A percentile compares a stretch with the other conserved stretches of the same genome.
phyloP scores from a whole-genome alignment of 1,284 basidiomycete species.

The Boletellus deceptivus region DNA sequence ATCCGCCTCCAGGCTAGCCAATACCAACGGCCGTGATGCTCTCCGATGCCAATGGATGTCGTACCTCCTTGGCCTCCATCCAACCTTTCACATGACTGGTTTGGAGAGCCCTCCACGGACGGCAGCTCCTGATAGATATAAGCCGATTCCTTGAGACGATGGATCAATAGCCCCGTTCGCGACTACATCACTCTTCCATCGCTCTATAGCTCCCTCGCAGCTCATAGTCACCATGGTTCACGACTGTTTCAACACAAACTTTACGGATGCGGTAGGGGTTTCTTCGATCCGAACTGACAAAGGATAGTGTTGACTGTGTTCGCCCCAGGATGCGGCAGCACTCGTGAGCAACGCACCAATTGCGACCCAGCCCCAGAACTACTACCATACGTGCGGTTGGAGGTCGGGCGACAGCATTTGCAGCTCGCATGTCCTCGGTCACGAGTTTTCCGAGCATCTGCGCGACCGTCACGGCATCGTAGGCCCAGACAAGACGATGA shows the following conservation, averaged over 20 bases:
- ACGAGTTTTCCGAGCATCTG: slow-evolving; percentile 26
- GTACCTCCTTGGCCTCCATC: slow-evolving; percentile 17
- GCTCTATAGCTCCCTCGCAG: background rate
- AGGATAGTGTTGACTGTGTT: slow-evolving; percentile 3
- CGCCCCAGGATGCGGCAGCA: slow-evolving; percentile 7
- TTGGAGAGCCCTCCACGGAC: slow-evolving; percentile 25
- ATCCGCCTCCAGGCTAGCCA: slow-evolving; percentile 11
- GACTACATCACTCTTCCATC: slow-evolving; percentile 1
- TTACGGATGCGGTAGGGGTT: slow-evolving; percentile 17
- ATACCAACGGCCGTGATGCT: slow-evolving; percentile 10
- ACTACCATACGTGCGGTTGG: slow-evolving; percentile 21
- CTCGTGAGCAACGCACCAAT: slow-evolving; percentile 3
- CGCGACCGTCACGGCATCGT: slow-evolving; percentile 20
- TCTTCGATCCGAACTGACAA: background rate
- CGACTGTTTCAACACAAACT: slow-evolving; percentile 8
- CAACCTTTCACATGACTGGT: slow-evolving; percentile 15
- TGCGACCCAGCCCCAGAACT: slow-evolving; percentile 4
- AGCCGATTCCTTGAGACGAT: background rate
- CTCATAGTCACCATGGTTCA: slow-evolving; percentile 7
- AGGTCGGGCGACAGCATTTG: background rate
- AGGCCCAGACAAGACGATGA: slow-evolving; percentile 11
- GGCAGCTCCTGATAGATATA: slow-evolving; percentile 23
- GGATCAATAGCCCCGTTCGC: slow-evolving; percentile 8
- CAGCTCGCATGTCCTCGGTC: background rate
- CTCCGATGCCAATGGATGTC: slow-evolving; percentile 16